Conservation (phyloP, 2,329 filamentous ascomycete species). For the Didymella sp. region DNA sequence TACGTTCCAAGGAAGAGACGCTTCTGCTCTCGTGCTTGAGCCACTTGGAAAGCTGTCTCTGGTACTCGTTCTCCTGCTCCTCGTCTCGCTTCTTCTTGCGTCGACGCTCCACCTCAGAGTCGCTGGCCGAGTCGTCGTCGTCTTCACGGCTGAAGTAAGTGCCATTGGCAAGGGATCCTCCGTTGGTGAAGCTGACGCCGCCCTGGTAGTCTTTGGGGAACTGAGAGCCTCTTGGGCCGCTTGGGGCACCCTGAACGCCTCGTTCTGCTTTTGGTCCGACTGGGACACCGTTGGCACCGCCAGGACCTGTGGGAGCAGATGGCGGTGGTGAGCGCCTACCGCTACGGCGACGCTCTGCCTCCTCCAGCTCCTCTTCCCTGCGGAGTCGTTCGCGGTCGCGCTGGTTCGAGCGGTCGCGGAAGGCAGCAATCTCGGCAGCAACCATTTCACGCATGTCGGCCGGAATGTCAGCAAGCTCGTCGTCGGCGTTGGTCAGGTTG, state of each 20-base stretch:
- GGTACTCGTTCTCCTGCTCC: constrained; percentile 80
- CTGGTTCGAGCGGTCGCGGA: constrained; percentile 87
- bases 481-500: constrained; percentile 74
- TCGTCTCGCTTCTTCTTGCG: constrained; percentile 73
- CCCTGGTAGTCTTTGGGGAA: constrained; percentile 77
- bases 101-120: constrained; percentile 81
- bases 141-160: constrained; percentile 69
- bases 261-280: constrained; percentile 71
- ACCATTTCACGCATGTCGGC: constrained; percentile 96
- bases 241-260: constrained; percentile 75
- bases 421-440: constrained; percentile 90
- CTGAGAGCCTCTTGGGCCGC: constrained; percentile 71
- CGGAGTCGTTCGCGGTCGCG: constrained; percentile 87
- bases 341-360: constrained; percentile 78
- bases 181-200: constrained; percentile 83
- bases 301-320: constrained; percentile 67
- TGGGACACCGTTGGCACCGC: constrained; percentile 75
- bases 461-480: constrained; percentile 94
- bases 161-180: constrained; percentile 69
- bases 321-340: constrained; percentile 72
- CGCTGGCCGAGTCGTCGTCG: constrained; percentile 85
- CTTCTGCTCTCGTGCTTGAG: constrained; percentile 85
- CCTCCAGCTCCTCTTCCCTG: constrained; percentile 91
- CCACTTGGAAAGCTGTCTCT: constrained; percentile 89
- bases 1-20: constrained; percentile 83